Percentiles rank a stretch among this genome's conserved stretches.
Conservation (phyloP, 2,329 filamentous ascomycete species). For the Penicillium sp. region DNA sequence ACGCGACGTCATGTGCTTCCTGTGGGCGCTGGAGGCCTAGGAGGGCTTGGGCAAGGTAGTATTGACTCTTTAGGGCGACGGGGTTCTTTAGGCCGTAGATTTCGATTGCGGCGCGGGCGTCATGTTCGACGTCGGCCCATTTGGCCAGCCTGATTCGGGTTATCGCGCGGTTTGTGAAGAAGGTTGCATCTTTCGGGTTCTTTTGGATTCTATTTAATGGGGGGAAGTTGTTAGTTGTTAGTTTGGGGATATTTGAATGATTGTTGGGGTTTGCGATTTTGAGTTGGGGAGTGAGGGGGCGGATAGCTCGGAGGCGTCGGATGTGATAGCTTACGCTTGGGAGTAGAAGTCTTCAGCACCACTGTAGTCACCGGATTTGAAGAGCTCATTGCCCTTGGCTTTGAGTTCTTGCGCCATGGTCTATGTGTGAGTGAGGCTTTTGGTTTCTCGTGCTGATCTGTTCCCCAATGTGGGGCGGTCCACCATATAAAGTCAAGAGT, state of each 20-base stretch:
- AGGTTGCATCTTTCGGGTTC: conserved; percentile 71
- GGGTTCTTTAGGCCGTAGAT: conserved; percentile 54
- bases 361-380: conserved; percentile 46
- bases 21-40: conserved; percentile 70
- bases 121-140: conserved; percentile 73
- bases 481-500: conserved; percentile 12
- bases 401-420: conserved; percentile 43
- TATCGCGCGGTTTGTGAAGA: conserved; percentile 90
- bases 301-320: background rate
- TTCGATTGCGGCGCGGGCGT: conserved; percentile 73
- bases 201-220: conserved; percentile 64
- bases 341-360: conserved; percentile 50
- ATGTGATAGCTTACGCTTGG: conserved; percentile 41
- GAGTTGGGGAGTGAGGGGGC: background rate
- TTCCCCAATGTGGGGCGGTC: conserved; percentile 24
- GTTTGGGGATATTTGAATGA: background rate
- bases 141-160: conserved; percentile 71
- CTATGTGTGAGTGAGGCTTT: background rate
- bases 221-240: background rate
- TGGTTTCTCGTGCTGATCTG: conserved; percentile 17
- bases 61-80: conserved; percentile 75
- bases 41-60: conserved; percentile 80
- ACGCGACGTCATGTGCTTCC: conserved; percentile 69
- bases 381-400: conserved; percentile 48
- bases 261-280: background rate